phyloP scores from a whole-genome alignment of 257 asterid genomes.

The Jaltomata sinuosa region DNA sequence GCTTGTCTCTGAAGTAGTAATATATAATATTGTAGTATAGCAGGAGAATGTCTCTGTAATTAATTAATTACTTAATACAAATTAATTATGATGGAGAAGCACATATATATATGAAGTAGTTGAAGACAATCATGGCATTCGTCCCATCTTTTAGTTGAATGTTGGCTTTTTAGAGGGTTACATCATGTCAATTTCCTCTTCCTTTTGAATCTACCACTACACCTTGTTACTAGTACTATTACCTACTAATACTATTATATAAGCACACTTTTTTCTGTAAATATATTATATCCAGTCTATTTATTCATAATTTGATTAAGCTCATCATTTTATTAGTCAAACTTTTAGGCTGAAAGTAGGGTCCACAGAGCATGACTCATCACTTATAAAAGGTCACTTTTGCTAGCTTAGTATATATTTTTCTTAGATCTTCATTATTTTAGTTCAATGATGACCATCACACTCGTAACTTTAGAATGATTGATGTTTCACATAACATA shows the following conservation, averaged over 20 bases:
- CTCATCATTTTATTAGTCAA: neutral
- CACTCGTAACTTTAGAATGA: neutral
- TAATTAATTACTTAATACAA: neutral
- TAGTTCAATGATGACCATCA: neutral
- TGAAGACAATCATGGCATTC: neutral
- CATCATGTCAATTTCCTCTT: slow-evolving; percentile 1
- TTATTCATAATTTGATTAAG: neutral
- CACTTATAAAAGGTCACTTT: neutral
- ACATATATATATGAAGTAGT: neutral
- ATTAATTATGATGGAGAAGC: neutral
- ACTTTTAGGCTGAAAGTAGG: neutral
- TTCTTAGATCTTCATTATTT: neutral
- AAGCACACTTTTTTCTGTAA: neutral
- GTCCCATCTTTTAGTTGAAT: neutral
- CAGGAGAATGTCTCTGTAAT: neutral
- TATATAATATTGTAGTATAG: neutral
- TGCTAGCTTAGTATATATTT: neutral
- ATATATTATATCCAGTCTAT: neutral
- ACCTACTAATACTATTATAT: neutral
- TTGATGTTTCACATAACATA: neutral
- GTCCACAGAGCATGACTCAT: neutral
- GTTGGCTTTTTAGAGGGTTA: slow-evolving; percentile 13
- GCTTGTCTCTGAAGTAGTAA: neutral
- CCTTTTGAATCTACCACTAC: neutral
- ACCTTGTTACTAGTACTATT: neutral